A percentile compares a stretch with the other conserved stretches of the same genome.
Evolutionary conservation across 495 filamentous ascomycete genomes (phyloP).

Genomic region (Podospora appendiculata): DNA sequence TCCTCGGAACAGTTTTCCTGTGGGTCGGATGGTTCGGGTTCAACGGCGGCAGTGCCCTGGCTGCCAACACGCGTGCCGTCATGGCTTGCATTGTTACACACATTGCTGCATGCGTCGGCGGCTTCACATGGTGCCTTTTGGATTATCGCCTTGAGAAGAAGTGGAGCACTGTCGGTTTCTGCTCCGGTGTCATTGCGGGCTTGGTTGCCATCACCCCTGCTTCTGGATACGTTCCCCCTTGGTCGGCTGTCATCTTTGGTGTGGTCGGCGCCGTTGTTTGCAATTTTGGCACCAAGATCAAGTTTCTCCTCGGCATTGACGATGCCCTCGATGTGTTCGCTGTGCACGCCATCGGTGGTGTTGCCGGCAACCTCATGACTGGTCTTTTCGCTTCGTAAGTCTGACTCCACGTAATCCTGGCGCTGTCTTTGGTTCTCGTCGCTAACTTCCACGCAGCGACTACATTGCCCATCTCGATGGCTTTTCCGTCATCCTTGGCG

Average conservation of each 20-base stretch:
- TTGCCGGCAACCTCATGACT: conserved; percentile 86
- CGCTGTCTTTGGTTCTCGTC: background rate
- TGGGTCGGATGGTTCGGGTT: conserved; percentile 99
- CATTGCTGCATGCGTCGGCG: conserved; percentile 73
- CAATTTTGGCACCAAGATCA: conserved; percentile 97
- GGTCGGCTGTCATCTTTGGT: conserved; percentile 87
- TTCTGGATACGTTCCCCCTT: conserved; percentile 81
- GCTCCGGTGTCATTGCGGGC: conserved; percentile 88
- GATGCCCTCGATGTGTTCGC: conserved; percentile 95
- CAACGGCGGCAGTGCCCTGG: conserved; percentile 88
- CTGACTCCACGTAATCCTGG: background rate
- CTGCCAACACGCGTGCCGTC: conserved; percentile 79
- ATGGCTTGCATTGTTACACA: conserved; percentile 71
- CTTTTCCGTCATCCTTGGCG: conserved; percentile 58
- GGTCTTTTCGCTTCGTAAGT: conserved; percentile 78
- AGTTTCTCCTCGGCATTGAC: conserved; percentile 81
- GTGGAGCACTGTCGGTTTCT: conserved; percentile 97
- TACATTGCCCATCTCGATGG: conserved; percentile 91
- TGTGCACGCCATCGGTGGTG: conserved; percentile 80
- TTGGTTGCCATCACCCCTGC: conserved; percentile 93
- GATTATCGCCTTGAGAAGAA: conserved; percentile 93
- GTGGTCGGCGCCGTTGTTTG: conserved; percentile 74
- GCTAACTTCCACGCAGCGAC: conserved; percentile 31
- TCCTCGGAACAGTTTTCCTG: conserved; percentile 94
- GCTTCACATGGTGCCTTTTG: conserved; percentile 90